These are phyloP conservation scores for Peribolospora kevripleyi DNA, from an alignment of 768 basidiomycete species.

Conservation along the genomic window DNA sequence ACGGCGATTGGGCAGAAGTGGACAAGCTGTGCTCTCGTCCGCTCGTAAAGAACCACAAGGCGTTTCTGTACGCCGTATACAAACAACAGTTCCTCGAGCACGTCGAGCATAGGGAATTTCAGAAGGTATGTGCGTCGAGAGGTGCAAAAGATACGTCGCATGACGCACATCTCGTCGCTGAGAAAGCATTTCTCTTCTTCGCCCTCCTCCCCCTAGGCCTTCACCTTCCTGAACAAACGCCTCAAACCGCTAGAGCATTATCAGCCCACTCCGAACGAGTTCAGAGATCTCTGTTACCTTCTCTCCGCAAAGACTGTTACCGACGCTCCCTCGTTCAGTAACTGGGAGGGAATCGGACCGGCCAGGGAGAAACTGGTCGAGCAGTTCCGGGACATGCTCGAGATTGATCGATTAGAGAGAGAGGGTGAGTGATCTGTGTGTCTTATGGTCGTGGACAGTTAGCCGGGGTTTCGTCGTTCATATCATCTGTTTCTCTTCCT, in stretches of 20 bases:
- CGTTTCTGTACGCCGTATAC: conserved; percentile 17
- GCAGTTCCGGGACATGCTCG: conserved; percentile 14
- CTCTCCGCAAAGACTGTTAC: conserved; percentile 18
- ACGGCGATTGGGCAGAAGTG: conserved; percentile 16
- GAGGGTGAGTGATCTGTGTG: conserved; percentile 4
- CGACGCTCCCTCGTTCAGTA: conserved; percentile 16
- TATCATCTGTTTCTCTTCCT: too few relatives aligned
- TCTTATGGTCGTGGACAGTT: not conserved
- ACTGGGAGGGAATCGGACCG: conserved; percentile 17
- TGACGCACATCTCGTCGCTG: not conserved
- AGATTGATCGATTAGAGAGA: conserved; percentile 1
- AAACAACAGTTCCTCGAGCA: conserved; percentile 19
- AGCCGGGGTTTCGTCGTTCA: not conserved
- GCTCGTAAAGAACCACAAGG: conserved; percentile 14
- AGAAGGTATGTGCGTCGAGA: conserved; percentile 4
- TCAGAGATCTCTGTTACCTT: conserved; percentile 18
- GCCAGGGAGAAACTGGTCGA: conserved; percentile 16
- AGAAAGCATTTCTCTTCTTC: not conserved
- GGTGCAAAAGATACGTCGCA: not conserved
- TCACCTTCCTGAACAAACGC: conserved; percentile 18
- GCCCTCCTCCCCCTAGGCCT: conserved; percentile 10
- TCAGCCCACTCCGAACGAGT: conserved; percentile 18
- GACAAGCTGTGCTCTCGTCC: conserved; percentile 13
- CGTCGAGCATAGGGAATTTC: conserved; percentile 13
- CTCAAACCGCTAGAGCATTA: conserved; percentile 20